Evolutionary conservation across 495 filamentous ascomycete genomes (phyloP).

Genomic region (Lindgomyces ingoldianus): DNA sequence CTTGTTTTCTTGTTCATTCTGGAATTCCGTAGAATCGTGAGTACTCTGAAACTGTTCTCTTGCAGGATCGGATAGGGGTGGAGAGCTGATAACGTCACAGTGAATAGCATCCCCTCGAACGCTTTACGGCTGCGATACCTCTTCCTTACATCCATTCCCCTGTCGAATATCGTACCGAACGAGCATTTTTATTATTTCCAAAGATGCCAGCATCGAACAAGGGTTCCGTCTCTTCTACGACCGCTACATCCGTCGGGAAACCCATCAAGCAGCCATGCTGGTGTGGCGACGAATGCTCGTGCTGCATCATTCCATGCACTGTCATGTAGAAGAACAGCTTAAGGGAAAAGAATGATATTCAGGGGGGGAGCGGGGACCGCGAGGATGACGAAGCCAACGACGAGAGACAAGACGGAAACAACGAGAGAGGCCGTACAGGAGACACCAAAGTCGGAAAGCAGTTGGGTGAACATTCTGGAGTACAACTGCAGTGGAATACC

Average conservation of each 20-base stretch:
- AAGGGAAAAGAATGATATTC: neutral
- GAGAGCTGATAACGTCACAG: neutral
- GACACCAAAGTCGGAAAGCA: too few species aligned
- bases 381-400: too few species aligned
- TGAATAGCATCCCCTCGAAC: neutral
- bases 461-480: neutral
- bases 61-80: neutral
- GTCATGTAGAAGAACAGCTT: conserved; percentile 22
- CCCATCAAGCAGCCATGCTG: conserved; percentile 23
- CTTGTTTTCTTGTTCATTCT: too few species aligned
- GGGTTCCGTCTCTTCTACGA: conserved; percentile 30
- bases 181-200: neutral
- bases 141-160: neutral
- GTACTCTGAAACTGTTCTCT: too few species aligned
- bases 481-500: neutral
- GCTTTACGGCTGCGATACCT: neutral
- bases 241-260: conserved; percentile 24
- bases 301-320: conserved; percentile 30
- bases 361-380: neutral
- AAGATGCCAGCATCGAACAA: conserved; percentile 31
- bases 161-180: neutral
- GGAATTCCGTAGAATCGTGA: too few species aligned
- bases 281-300: conserved; percentile 28
- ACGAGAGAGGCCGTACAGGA: too few species aligned
- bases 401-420: too few species aligned